Conservation (phyloP, 2,329 filamentous ascomycete genomes). For the Dothistroma septosporum region DNA sequence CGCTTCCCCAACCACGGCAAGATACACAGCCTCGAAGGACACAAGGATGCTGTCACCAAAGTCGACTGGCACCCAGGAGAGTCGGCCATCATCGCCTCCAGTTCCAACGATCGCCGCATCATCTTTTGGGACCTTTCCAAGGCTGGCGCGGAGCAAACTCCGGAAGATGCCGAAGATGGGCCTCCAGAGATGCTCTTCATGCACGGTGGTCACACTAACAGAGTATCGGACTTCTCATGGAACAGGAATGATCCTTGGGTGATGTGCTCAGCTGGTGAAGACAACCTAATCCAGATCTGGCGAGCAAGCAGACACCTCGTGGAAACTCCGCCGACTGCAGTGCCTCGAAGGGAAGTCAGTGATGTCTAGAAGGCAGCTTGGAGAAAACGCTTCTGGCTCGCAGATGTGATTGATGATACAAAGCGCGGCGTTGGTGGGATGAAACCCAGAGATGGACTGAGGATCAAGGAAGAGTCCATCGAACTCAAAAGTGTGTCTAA, state of each 20-base stretch:
- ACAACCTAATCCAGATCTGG: constrained; percentile 91
- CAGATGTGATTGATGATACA: background rate
- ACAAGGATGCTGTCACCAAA: constrained; percentile 84
- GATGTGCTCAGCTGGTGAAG: constrained; percentile 90
- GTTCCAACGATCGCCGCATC: constrained; percentile 86
- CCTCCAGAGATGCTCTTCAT: constrained; percentile 97
- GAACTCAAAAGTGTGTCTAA: background rate
- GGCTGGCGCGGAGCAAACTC: constrained; percentile 88
- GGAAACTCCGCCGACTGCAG: constrained; percentile 32
- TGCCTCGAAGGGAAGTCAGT: constrained; percentile 31
- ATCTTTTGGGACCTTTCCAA: constrained; percentile 95
- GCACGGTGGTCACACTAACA: constrained; percentile 97
- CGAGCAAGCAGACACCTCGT: constrained; percentile 35
- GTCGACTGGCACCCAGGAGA: constrained; percentile 94
- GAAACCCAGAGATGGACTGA: background rate
- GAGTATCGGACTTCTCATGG: constrained; percentile 96
- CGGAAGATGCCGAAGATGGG: constrained; percentile 91
- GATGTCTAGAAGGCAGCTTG: constrained; percentile 1
- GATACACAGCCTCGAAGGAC: constrained; percentile 83
- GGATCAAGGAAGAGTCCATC: background rate
- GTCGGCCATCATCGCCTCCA: constrained; percentile 80
- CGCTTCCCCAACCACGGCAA: constrained; percentile 67
- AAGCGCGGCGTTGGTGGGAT: background rate
- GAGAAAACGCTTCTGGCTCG: background rate
- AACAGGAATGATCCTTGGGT: constrained; percentile 97